Evolutionary conservation across 352 stramenopile genomes (phyloP), one percentile per base, ranked within the genome.

Genomic region (Globisporangium rhizosaccharum): DNA sequence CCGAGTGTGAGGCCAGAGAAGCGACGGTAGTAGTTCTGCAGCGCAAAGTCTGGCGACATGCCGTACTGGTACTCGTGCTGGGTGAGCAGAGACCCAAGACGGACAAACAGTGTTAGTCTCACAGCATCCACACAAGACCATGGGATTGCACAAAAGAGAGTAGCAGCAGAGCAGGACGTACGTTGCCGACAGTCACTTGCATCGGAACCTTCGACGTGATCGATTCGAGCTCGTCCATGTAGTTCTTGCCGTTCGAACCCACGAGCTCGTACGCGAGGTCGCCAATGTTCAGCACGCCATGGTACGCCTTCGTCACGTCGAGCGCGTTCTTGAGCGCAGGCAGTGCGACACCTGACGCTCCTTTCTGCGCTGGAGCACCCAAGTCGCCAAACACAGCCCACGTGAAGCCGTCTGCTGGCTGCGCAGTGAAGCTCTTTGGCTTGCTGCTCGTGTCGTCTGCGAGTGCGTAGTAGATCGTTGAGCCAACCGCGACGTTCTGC

Each of bases 371-470:
- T 0, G 76, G 74, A 0, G 78, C 76, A 0, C 75, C 80, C 56
- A 92, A 67, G 46, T 92, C 82, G 4, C 82, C 82, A 67, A 90
- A 92, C 46, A 92, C 76, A 0, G 79, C 82, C 82, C 82, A 92
- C 63, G 81, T 88, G 46, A 84, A 73, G 37, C 68, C 65, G 33
- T 18, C 26, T n/a, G 47, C 59, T 3, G 53, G 52, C 0, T 79
- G 73, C 14, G 78, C 66, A n/a, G 73, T 79, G 53, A 88, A 88
- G 63, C 71, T 84, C 55, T 70, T 65, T 1, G 67, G 53, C 4
- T 49, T 39, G 44, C 14, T 49, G 44, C 14, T 49, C 36, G 52
- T 51, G 36, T 63, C 63, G 44, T 30, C 63, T 50, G 74, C 68
- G n/a, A 88, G 53, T 23, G 74, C 70, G 61, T 91, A 91, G 60